A percentile compares a stretch with the other conserved stretches of the same genome.
phyloP scores from a whole-genome alignment of 768 basidiomycete genomes.

The Rhizopogon vinicolor region DNA sequence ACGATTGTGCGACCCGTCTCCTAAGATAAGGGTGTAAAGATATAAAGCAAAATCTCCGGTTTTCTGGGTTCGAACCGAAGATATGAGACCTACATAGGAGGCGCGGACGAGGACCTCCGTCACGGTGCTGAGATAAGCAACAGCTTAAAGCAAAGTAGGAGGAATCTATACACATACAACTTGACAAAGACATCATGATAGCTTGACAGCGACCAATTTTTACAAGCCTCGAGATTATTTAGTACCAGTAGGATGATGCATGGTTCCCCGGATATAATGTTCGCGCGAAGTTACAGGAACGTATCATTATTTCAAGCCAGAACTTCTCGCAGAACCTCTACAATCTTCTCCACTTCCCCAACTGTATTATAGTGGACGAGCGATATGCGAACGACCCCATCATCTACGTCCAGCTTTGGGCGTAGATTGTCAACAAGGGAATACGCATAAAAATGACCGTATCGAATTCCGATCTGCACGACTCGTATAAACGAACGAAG shows the following conservation, averaged over 20 bases:
- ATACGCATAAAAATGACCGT: conserved; percentile 77
- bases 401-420: conserved; percentile 54
- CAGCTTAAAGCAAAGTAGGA: too few species aligned
- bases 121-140: background rate
- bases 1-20: too few species aligned
- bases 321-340: conserved; percentile 49
- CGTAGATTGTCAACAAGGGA: conserved; percentile 47
- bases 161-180: too few species aligned
- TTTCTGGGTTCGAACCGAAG: too few species aligned
- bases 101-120: background rate
- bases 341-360: conserved; percentile 60
- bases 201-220: background rate
- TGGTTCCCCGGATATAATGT: background rate
- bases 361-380: conserved; percentile 79
- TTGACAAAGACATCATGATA: too few species aligned
- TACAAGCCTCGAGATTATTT: background rate
- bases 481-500: background rate
- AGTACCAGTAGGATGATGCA: background rate
- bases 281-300: background rate
- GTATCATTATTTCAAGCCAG: conserved; percentile 20
- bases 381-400: conserved; percentile 72
- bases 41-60: too few species aligned
- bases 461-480: conserved; percentile 68
- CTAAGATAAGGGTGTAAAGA: too few species aligned
- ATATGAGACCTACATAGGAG: background rate